A percentile compares a stretch with the other conserved stretches of the same genome.
These are phyloP conservation scores for Galerina marginata DNA, from an alignment of 768 basidiomycete species.

Conservation along the genomic window DNA sequence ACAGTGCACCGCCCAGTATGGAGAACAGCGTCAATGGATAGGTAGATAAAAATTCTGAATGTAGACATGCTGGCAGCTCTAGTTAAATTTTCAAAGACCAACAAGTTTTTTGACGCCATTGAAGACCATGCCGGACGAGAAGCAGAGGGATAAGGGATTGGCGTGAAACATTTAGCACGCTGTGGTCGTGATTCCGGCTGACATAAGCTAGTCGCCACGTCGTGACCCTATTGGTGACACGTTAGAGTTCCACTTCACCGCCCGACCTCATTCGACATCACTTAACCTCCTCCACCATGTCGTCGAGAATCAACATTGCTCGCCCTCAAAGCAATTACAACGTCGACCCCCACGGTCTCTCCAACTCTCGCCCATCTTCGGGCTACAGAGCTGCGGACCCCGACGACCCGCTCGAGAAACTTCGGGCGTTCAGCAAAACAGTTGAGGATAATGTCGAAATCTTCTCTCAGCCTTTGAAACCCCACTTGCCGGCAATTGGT, in stretches of 20 bases:
- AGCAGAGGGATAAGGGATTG: neutral
- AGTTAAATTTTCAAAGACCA: no score
- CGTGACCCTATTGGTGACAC: constrained; percentile 50
- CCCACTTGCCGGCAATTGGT: constrained; percentile 92
- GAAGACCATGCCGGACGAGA: neutral
- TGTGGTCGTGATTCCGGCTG: constrained; percentile 23
- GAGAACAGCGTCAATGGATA: no score
- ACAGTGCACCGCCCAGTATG: no score
- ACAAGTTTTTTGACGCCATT: no score
- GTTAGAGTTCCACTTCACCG: constrained; percentile 32
- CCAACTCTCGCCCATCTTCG: constrained; percentile 68
- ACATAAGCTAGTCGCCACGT: constrained; percentile 52
- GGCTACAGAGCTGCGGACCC: constrained; percentile 84
- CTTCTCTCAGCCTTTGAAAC: constrained; percentile 91
- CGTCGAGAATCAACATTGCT: constrained; percentile 82
- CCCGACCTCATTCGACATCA: constrained; percentile 23
- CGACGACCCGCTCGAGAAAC: constrained; percentile 81
- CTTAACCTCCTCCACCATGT: constrained; percentile 56
- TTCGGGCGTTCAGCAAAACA: constrained; percentile 70
- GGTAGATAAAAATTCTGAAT: no score
- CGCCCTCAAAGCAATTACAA: constrained; percentile 66
- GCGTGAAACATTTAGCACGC: constrained; percentile 6
- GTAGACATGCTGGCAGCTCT: no score
- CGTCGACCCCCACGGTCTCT: constrained; percentile 80
- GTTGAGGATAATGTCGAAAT: constrained; percentile 94